Conservation (phyloP, 1,139 yeast species). For the Debaryomycetaceae sp. region DNA sequence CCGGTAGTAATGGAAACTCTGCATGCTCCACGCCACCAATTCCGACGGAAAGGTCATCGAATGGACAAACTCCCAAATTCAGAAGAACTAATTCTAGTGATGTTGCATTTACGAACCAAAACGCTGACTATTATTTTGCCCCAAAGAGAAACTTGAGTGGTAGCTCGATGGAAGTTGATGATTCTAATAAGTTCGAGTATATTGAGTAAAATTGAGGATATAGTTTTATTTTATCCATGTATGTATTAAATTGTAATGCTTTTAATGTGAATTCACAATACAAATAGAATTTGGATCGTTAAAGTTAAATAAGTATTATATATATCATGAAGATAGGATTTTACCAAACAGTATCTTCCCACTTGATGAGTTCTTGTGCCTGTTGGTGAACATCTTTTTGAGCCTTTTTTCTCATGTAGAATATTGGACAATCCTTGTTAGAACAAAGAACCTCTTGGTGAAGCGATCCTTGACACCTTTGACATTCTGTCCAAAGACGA, state of each 20-base stretch:
- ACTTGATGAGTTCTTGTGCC: conserved; percentile 66
- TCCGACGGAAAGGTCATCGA: conserved; percentile 1
- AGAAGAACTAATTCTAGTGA: conserved; percentile 30
- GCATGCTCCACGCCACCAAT: conserved; percentile 14
- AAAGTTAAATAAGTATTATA: neutral
- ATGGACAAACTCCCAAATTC: conserved; percentile 16
- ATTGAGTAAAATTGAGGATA: conserved; percentile 2
- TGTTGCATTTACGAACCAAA: conserved; percentile 4
- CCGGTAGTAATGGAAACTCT: conserved; percentile 9
- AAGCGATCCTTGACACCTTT: conserved; percentile 92
- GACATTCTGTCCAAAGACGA: conserved; percentile 96
- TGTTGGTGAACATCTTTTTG: conserved; percentile 80
- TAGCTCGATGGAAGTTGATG: conserved; percentile 5
- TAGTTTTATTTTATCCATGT: neutral
- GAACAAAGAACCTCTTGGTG: conserved; percentile 96
- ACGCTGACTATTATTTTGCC: conserved; percentile 24
- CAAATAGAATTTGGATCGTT: neutral
- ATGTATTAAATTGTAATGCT: neutral
- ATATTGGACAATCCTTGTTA: conserved; percentile 94
- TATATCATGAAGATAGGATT: neutral
- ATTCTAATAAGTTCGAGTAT: conserved; percentile 4
- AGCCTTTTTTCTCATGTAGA: conserved; percentile 94
- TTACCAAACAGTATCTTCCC: conserved; percentile 63
- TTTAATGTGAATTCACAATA: neutral
- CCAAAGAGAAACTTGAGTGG: conserved; percentile 1